Conservation (phyloP, 352 stramenopile species). For the Pythium graminicola region DNA sequence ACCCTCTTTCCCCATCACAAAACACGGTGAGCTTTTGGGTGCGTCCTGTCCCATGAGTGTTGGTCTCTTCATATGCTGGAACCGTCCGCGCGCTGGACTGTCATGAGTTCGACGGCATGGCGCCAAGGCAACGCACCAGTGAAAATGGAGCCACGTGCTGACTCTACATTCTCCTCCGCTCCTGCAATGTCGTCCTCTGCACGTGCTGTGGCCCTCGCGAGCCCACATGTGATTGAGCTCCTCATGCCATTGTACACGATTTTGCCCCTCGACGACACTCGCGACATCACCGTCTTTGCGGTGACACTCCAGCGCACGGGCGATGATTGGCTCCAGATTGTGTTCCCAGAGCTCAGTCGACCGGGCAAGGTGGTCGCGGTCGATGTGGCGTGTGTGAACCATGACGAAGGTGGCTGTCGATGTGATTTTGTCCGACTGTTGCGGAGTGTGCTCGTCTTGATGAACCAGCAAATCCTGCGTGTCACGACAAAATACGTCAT, state of each 20-base stretch:
- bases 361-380: background rate
- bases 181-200: too few species aligned
- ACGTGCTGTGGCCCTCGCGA: background rate
- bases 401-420: background rate
- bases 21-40: too few species aligned
- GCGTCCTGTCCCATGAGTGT: too few species aligned
- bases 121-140: too few species aligned
- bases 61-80: too few species aligned
- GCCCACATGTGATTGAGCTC: constrained; percentile 6
- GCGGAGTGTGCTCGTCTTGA: background rate
- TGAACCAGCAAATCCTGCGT: constrained; percentile 1
- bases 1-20: too few species aligned
- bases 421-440: background rate
- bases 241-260: constrained; percentile 1
- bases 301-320: background rate
- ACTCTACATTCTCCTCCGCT: too few species aligned
- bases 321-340: background rate
- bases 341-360: constrained; percentile 11
- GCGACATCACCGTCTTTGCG: background rate
- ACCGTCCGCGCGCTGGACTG: too few species aligned
- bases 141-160: too few species aligned
- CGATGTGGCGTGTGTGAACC: background rate
- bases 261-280: background rate
- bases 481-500: background rate
- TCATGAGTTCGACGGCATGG: too few species aligned